A percentile compares a stretch with the other conserved stretches of the same genome.
Evolutionary conservation across 2,329 filamentous ascomycete species (phyloP).

Genomic region (Graphilbum sp.): DNA sequence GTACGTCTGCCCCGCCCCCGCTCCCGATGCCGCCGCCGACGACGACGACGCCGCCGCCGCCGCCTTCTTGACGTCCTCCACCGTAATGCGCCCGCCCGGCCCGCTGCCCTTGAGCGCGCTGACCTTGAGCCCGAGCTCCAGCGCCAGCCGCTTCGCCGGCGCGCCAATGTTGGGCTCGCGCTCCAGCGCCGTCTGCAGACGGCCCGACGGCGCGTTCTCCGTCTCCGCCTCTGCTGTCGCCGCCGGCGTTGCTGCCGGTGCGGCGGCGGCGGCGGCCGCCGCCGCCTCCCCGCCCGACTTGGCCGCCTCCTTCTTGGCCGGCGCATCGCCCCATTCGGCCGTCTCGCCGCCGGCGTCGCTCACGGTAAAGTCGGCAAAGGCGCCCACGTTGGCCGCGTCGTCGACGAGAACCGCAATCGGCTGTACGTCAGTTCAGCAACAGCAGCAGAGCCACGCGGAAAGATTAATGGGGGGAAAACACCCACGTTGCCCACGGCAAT

Average conservation of each 20-base stretch:
- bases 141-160: conserved; percentile 64
- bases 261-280: conserved; percentile 24
- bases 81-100: conserved; percentile 71
- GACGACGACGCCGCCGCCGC: conserved; percentile 31
- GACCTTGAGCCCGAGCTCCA: conserved; percentile 61
- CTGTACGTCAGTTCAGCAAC: conserved; percentile 29
- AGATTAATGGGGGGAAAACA: conserved; percentile 12
- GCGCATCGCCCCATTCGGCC: too few species aligned
- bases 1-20: conserved; percentile 46
- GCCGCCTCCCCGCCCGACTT: conserved; percentile 34
- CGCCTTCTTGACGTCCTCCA: conserved; percentile 84
- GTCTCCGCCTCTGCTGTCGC: conserved; percentile 33
- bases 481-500: conserved; percentile 85
- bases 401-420: conserved; percentile 93
- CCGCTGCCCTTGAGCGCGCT: conserved; percentile 72
- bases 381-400: conserved; percentile 70
- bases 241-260: conserved; percentile 37
- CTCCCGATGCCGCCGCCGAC: conserved; percentile 35
- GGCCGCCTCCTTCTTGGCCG: too few species aligned
- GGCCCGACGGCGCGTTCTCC: conserved; percentile 58
- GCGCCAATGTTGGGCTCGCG: conserved; percentile 59
- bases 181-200: conserved; percentile 69
- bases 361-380: conserved; percentile 77
- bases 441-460: neutral
- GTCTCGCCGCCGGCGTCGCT: conserved; percentile 68